phyloP scores from a whole-genome alignment of 371 early-diverging fungal species.

The Mortierella sp. region DNA sequence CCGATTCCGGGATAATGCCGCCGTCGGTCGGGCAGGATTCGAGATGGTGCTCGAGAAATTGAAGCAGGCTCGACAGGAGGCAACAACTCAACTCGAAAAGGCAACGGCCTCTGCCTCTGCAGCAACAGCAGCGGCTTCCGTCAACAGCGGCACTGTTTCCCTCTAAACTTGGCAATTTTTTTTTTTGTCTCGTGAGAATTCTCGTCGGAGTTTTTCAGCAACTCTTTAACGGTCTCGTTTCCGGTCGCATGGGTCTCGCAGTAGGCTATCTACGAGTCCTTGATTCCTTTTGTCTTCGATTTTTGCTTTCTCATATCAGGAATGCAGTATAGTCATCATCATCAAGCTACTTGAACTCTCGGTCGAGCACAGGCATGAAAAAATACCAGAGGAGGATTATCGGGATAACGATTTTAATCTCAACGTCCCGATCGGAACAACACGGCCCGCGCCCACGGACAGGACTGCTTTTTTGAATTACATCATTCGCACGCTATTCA shows the following conservation, averaged over 20 bases:
- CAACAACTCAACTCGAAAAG: constrained; percentile 25
- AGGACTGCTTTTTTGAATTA: constrained; percentile 1
- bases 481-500: not conserved
- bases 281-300: no score
- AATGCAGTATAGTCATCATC: no score
- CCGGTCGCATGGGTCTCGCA: no score
- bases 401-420: no score
- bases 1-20: constrained; percentile 91
- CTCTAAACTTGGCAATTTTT: constrained; percentile 1
- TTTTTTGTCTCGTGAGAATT: not conserved
- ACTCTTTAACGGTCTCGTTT: no score
- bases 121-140: constrained; percentile 15
- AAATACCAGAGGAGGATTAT: no score
- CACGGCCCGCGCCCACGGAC: constrained; percentile 16
- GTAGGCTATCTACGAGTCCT: no score
- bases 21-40: constrained; percentile 74
- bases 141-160: not conserved
- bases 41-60: constrained; percentile 74
- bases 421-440: constrained; percentile 21
- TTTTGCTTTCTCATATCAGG: no score
- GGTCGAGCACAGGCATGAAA: no score
- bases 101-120: constrained; percentile 19
- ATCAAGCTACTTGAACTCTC: no score
- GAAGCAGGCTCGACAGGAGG: constrained; percentile 32
- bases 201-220: no score